A percentile compares a stretch with the other conserved stretches of the same genome.
Evolutionary conservation across 2,329 filamentous ascomycete species (phyloP).

Genomic region (Talaromyces atroroseus): DNA sequence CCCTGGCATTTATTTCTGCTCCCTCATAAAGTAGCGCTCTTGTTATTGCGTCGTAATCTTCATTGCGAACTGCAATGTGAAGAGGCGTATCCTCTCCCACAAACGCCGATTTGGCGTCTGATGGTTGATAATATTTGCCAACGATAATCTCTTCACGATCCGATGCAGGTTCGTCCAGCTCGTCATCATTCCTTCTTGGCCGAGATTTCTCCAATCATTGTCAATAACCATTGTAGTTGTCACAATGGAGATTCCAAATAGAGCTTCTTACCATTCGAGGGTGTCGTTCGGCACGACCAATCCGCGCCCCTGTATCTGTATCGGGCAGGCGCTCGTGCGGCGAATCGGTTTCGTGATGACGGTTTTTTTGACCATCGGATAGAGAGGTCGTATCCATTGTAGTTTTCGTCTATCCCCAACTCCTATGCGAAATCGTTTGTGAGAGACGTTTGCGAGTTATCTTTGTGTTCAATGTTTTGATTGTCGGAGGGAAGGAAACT

Average conservation of each 20-base stretch:
- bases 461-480: background rate
- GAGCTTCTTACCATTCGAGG: background rate
- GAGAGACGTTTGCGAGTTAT: background rate
- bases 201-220: background rate
- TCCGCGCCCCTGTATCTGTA: background rate
- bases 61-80: conserved; percentile 1
- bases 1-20: background rate
- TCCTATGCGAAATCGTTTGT: background rate
- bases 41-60: background rate
- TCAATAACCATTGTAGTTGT: background rate
- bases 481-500: background rate
- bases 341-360: background rate
- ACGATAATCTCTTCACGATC: background rate
- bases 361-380: background rate
- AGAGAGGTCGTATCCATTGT: background rate
- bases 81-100: background rate
- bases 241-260: background rate
- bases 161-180: background rate
- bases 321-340: background rate
- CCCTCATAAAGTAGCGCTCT: background rate
- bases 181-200: background rate
- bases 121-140: background rate
- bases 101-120: background rate
- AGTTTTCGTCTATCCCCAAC: background rate
- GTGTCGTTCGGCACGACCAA: background rate